Conservation (phyloP, 805 yeast genomes). For the Ogataea trehaloabstinens region DNA sequence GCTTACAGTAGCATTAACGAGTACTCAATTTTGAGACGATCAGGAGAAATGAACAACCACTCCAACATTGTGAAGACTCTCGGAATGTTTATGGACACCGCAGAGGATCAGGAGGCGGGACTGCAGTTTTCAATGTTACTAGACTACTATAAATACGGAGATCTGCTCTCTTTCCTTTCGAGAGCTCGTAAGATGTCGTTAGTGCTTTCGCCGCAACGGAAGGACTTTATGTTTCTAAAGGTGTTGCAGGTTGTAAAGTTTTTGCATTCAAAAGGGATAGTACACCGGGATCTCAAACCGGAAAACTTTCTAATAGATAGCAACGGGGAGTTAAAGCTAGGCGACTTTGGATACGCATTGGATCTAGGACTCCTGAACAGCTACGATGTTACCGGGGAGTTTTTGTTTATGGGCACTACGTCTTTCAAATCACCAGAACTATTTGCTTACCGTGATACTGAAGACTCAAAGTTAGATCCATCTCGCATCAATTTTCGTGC, state of each 20-base stretch:
- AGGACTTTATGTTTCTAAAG: conserved; percentile 48
- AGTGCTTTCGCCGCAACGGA: conserved; percentile 32
- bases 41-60: conserved; percentile 4
- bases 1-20: conserved; percentile 27
- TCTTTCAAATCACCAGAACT: conserved; percentile 58
- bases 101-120: neutral
- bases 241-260: conserved; percentile 48
- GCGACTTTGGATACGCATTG: conserved; percentile 53
- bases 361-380: conserved; percentile 27
- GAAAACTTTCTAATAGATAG: conserved; percentile 49
- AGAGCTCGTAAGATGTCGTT: conserved; percentile 36
- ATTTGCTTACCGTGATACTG: conserved; percentile 16
- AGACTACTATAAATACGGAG: conserved; percentile 47
- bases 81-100: conserved; percentile 12
- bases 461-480: conserved; percentile 10
- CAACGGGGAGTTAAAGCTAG: conserved; percentile 42
- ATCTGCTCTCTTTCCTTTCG: conserved; percentile 43
- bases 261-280: conserved; percentile 42
- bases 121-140: conserved; percentile 34
- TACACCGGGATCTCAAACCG: conserved; percentile 54
- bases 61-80: conserved; percentile 12
- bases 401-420: conserved; percentile 45
- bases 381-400: conserved; percentile 20
- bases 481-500: conserved; percentile 31
- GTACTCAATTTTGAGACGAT: conserved; percentile 21